Conservation (phyloP, 805 yeast genomes). For the Metschnikowia koreensis region DNA sequence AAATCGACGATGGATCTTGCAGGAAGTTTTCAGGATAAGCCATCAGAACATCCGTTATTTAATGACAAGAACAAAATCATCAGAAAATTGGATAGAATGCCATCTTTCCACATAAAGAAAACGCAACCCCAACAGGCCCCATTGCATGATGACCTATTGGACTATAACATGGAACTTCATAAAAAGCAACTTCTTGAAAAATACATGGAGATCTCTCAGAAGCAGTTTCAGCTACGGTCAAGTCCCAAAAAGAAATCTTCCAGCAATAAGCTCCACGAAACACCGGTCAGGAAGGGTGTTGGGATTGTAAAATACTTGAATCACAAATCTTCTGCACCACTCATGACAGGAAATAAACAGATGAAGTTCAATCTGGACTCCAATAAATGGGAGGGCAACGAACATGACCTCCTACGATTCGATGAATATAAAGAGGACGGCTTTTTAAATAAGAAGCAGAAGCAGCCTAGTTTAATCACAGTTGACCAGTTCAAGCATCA, state of each 20-base stretch:
- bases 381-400: slow-evolving; percentile 65
- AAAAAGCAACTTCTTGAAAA: slow-evolving; percentile 31
- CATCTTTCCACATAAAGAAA: slow-evolving; percentile 32
- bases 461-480: slow-evolving; percentile 41
- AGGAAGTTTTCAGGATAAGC: slow-evolving; percentile 7
- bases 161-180: slow-evolving; percentile 19
- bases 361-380: slow-evolving; percentile 56
- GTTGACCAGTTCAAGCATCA: slow-evolving; percentile 26
- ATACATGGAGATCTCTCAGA: slow-evolving; percentile 30
- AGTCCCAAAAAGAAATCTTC: slow-evolving; percentile 13
- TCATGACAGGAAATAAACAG: slow-evolving; percentile 21
- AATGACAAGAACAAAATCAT: slow-evolving; percentile 36
- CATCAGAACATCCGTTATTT: slow-evolving; percentile 26
- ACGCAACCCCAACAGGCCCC: neutral
- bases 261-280: neutral
- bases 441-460: slow-evolving; percentile 9
- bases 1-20: slow-evolving; percentile 35
- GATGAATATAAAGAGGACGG: slow-evolving; percentile 27
- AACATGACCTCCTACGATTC: slow-evolving; percentile 52
- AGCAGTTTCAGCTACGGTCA: slow-evolving; percentile 18
- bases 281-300: slow-evolving; percentile 14
- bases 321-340: slow-evolving; percentile 16
- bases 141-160: slow-evolving; percentile 11
- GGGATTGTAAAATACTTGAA: slow-evolving; percentile 34
- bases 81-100: slow-evolving; percentile 39